Percentiles rank a stretch among this genome's conserved stretches.
Conservation (phyloP, 805 yeast species). For the Sugiyamaella floridensis region DNA sequence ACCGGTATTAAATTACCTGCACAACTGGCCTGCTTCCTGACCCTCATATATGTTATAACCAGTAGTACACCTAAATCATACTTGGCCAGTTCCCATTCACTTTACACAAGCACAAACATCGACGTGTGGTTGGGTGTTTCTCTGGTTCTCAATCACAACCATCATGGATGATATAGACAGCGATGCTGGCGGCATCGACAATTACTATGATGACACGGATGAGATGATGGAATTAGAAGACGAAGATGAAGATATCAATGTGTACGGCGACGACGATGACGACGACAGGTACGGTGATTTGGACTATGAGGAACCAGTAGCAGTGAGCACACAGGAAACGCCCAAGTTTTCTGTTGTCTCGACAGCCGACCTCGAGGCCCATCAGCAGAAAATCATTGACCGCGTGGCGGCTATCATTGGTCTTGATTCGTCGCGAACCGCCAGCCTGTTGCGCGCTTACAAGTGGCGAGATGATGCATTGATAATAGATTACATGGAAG, state of each 20-base stretch:
- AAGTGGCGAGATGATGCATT: constrained; percentile 56
- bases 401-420: constrained; percentile 35
- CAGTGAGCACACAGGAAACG: constrained; percentile 17
- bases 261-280: constrained; percentile 8
- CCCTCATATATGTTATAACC: too few species aligned
- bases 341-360: constrained; percentile 16
- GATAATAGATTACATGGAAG: constrained; percentile 48
- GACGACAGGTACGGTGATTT: constrained; percentile 12
- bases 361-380: constrained; percentile 18
- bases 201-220: neutral
- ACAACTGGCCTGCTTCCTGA: too few species aligned
- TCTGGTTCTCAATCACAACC: neutral
- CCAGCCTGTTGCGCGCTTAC: constrained; percentile 41
- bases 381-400: constrained; percentile 31
- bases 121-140: neutral
- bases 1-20: too few species aligned
- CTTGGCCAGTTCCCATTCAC: neutral
- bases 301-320: constrained; percentile 17
- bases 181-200: neutral
- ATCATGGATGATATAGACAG: neutral
- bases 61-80: too few species aligned
- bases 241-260: constrained; percentile 15
- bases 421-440: constrained; percentile 35
- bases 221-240: constrained; percentile 1
- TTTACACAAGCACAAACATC: neutral